A percentile compares a stretch with the other conserved stretches of the same genome.
Evolutionary conservation across 2,329 filamentous ascomycete genomes (phyloP).

Genomic region (Apiospora marii): DNA sequence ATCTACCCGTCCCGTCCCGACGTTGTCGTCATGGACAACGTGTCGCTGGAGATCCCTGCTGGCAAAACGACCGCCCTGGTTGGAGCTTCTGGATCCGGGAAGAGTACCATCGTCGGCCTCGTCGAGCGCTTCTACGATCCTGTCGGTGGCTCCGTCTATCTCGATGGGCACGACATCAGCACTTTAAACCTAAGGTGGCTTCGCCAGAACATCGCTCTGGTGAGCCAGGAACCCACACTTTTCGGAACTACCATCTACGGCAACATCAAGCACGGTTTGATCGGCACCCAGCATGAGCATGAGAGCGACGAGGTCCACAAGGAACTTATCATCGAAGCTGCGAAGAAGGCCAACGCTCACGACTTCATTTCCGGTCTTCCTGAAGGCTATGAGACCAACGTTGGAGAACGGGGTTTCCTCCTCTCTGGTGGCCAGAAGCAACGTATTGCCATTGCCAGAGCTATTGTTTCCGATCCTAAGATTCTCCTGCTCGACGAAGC

Average conservation of each 20-base stretch:
- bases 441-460: constrained; percentile 91
- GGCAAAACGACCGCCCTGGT: constrained; percentile 94
- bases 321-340: constrained; percentile 79
- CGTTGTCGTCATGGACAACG: constrained; percentile 85
- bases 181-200: constrained; percentile 89
- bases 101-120: constrained; percentile 91
- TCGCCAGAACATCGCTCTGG: constrained; percentile 88
- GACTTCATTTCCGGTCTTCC: constrained; percentile 86
- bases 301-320: constrained; percentile 72
- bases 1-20: constrained; percentile 95
- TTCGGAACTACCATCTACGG: constrained; percentile 89
- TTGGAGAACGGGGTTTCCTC: constrained; percentile 93
- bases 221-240: constrained; percentile 90
- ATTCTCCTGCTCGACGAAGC: constrained; percentile 94
- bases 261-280: constrained; percentile 90
- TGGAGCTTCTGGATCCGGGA: constrained; percentile 92
- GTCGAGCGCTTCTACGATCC: constrained; percentile 95
- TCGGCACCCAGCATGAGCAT: constrained; percentile 80
- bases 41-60: constrained; percentile 81
- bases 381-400: constrained; percentile 90
- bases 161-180: constrained; percentile 85
- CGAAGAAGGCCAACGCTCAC: constrained; percentile 91
- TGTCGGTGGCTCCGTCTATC: constrained; percentile 76
- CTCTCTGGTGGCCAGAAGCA: constrained; percentile 97
- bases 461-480: constrained; percentile 89